Conservation (phyloP, 2,329 filamentous ascomycete genomes). For the Apiospora phragmitis region DNA sequence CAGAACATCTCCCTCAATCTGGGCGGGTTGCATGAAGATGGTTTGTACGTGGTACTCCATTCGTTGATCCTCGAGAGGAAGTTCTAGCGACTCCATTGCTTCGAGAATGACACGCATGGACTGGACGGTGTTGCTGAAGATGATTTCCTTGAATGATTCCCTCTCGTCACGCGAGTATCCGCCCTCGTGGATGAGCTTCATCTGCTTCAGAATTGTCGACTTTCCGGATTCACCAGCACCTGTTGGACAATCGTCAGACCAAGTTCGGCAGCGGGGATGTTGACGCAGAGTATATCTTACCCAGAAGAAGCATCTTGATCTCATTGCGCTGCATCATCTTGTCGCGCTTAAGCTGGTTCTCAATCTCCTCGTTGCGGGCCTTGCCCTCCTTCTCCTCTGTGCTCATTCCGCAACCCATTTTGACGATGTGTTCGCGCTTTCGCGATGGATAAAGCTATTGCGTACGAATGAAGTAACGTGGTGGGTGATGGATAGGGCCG, state of each 20-base stretch:
- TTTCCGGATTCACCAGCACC: slow-evolving; percentile 98
- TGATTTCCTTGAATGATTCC: slow-evolving; percentile 70
- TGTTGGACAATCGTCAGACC: slow-evolving; percentile 35
- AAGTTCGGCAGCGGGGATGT: slow-evolving; percentile 10
- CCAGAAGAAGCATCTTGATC: slow-evolving; percentile 99
- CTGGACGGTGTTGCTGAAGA: slow-evolving; percentile 70
- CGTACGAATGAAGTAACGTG: neutral
- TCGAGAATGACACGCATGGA: slow-evolving; percentile 70
- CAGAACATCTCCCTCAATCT: slow-evolving; percentile 92
- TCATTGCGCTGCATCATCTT: slow-evolving; percentile 99
- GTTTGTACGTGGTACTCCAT: slow-evolving; percentile 98
- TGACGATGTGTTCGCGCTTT: slow-evolving; percentile 46
- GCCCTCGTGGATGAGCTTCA: slow-evolving; percentile 99
- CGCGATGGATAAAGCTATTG: slow-evolving; percentile 15
- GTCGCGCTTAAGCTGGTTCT: slow-evolving; percentile 98
- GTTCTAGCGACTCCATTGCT: slow-evolving; percentile 68
- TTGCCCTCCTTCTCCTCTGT: slow-evolving; percentile 99
- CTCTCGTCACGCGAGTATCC: slow-evolving; percentile 91
- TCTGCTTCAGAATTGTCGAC: slow-evolving; percentile 92
- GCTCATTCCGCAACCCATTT: slow-evolving; percentile 99
- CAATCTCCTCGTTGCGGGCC: slow-evolving; percentile 99
- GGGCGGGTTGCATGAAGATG: slow-evolving; percentile 96
- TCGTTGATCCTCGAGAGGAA: slow-evolving; percentile 86
- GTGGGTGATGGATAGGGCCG: neutral
- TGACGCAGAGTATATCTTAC: slow-evolving; percentile 54